Percentiles rank a stretch among this genome's conserved stretches.
phyloP scores from a whole-genome alignment of 2,329 filamentous ascomycete genomes.

The Tolypocladium capitatum region DNA sequence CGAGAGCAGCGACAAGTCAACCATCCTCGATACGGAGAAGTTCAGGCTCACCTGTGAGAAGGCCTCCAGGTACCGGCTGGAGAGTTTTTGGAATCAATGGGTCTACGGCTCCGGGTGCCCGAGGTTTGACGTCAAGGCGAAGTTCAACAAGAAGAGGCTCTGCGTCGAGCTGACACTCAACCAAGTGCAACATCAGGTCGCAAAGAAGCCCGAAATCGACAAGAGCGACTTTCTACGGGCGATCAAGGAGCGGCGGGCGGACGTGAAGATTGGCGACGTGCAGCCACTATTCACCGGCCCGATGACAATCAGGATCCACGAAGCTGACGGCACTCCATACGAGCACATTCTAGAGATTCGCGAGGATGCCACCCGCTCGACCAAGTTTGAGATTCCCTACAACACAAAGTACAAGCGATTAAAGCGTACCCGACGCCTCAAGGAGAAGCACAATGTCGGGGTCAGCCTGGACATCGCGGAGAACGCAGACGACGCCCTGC shows the following conservation, averaged over 20 bases:
- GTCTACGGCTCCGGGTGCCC: constrained; percentile 80
- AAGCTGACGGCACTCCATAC: constrained; percentile 94
- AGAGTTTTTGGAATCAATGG: constrained; percentile 91
- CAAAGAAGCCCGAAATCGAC: constrained; percentile 37
- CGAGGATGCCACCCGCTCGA: constrained; percentile 59
- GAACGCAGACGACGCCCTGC: constrained; percentile 63
- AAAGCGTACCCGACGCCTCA: constrained; percentile 73
- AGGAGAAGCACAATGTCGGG: constrained; percentile 51
- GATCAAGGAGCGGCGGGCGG: constrained; percentile 63
- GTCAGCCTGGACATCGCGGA: constrained; percentile 47
- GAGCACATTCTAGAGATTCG: constrained; percentile 96
- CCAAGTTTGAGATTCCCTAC: constrained; percentile 88
- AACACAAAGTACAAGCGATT: constrained; percentile 98
- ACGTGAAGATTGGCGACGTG: constrained; percentile 54
- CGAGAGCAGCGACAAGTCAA: constrained; percentile 45
- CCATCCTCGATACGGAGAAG: constrained; percentile 58
- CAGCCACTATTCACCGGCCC: constrained; percentile 84
- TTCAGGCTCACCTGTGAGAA: constrained; percentile 83
- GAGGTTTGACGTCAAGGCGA: constrained; percentile 69
- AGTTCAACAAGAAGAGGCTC: constrained; percentile 95
- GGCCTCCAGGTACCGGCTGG: constrained; percentile 71
- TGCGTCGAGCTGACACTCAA: constrained; percentile 84
- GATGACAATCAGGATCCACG: constrained; percentile 95
- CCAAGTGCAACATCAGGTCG: constrained; percentile 50
- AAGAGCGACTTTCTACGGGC: constrained; percentile 72